Evolutionary conservation across 225 moss, liverwort and hornwort species (phyloP).

Genomic region (Physcomitrellopsis africana): DNA sequence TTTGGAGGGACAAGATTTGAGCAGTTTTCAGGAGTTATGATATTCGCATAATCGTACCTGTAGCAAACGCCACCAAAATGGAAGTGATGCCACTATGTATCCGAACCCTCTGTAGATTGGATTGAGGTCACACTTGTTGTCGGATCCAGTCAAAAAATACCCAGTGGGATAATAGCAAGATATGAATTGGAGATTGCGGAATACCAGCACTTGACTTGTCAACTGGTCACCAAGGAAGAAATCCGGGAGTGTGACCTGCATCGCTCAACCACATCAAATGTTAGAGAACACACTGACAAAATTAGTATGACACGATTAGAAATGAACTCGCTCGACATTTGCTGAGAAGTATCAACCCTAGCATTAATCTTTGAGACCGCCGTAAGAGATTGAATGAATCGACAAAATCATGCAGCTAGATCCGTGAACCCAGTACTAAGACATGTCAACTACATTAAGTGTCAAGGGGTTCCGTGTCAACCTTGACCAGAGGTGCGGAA

Average conservation of each 20-base stretch:
- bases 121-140: conserved; percentile 41
- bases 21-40: too few relatives aligned
- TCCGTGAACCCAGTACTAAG: background rate
- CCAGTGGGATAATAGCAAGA: conserved; percentile 73
- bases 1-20: too few relatives aligned
- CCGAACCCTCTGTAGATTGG: conserved; percentile 49
- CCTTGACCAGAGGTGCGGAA: conserved; percentile 65
- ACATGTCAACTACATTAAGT: background rate
- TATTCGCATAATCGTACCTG: conserved; percentile 46
- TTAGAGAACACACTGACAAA: background rate
- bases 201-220: conserved; percentile 69
- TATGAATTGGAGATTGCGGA: conserved; percentile 67
- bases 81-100: conserved; percentile 69
- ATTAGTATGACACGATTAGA: background rate
- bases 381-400: background rate
- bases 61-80: conserved; percentile 81
- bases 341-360: background rate
- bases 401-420: background rate
- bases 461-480: conserved; percentile 19
- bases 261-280: background rate
- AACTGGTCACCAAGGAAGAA: conserved; percentile 82
- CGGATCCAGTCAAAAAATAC: conserved; percentile 45
- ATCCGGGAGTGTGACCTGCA: conserved; percentile 76
- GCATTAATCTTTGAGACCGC: background rate
- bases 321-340: background rate